Conservation (phyloP, 805 yeast genomes). For the Sugiyamaella valdiviana region DNA sequence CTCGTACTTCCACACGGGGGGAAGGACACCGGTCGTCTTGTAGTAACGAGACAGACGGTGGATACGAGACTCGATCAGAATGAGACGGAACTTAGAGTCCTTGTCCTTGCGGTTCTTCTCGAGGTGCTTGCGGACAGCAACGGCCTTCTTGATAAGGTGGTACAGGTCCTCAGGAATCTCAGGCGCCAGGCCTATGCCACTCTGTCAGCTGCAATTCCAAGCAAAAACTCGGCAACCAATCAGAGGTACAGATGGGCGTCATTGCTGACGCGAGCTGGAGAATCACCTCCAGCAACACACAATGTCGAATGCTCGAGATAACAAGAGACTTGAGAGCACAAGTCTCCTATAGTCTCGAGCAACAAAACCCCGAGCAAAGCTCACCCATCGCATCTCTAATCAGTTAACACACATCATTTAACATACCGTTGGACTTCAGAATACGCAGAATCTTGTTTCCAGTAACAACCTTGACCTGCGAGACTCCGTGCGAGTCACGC, state of each 20-base stretch:
- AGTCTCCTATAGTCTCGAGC: no score
- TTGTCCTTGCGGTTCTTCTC: slow-evolving; percentile 99
- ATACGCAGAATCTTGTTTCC: slow-evolving; percentile 99
- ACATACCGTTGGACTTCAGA: slow-evolving; percentile 90
- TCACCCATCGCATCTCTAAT: slow-evolving; percentile 1
- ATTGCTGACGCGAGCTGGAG: slow-evolving; percentile 5
- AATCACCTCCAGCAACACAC: slow-evolving; percentile 4
- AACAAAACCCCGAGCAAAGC: not conserved
- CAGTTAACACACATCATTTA: slow-evolving; percentile 1
- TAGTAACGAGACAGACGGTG: slow-evolving; percentile 99
- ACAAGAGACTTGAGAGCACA: not conserved
- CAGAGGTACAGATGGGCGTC: slow-evolving; percentile 26
- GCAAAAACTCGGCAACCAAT: slow-evolving; percentile 19
- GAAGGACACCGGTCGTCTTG: slow-evolving; percentile 98
- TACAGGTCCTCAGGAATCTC: slow-evolving; percentile 99
- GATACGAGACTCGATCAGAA: slow-evolving; percentile 99
- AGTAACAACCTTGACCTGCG: slow-evolving; percentile 94
- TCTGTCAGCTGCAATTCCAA: slow-evolving; percentile 27
- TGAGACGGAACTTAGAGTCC: slow-evolving; percentile 99
- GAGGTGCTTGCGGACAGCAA: slow-evolving; percentile 98
- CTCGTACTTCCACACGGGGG: slow-evolving; percentile 99
- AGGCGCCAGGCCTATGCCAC: slow-evolving; percentile 70
- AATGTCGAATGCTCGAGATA: not conserved
- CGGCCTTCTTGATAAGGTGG: slow-evolving; percentile 99
- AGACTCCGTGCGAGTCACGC: slow-evolving; percentile 99